Conservation (phyloP, 495 filamentous ascomycete species). For the Penicillium arizonense region DNA sequence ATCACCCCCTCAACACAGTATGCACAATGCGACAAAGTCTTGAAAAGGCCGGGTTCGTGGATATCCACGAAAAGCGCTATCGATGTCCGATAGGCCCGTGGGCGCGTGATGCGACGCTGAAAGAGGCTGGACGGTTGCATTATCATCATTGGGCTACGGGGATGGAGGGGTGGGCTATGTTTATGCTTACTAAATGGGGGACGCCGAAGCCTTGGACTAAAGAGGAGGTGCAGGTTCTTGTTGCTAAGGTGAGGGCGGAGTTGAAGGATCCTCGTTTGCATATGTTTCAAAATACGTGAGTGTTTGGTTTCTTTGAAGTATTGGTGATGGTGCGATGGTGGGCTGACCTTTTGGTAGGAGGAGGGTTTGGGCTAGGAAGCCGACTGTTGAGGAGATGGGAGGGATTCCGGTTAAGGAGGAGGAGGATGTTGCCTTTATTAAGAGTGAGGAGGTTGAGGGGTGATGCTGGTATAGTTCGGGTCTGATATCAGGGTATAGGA, state of each 20-base stretch:
- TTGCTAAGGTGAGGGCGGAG: conserved; percentile 7
- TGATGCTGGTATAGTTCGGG: too few species aligned
- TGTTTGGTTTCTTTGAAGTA: neutral
- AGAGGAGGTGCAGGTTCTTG: conserved; percentile 11
- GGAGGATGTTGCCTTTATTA: too few species aligned
- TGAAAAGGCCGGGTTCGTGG: conserved; percentile 28
- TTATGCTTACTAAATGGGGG: conserved; percentile 10
- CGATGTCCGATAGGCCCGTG: conserved; percentile 8
- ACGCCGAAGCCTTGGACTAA: conserved; percentile 6
- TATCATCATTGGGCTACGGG: conserved; percentile 7
- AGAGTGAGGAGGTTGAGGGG: too few species aligned
- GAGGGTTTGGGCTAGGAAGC: conserved; percentile 5
- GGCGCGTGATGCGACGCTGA: conserved; percentile 8
- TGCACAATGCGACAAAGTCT: conserved; percentile 12
- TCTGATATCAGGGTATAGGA: too few species aligned
- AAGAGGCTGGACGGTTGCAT: conserved; percentile 7
- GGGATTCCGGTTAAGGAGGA: too few species aligned
- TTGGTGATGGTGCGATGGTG: neutral
- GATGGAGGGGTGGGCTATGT: conserved; percentile 16
- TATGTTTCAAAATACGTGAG: conserved; percentile 4
- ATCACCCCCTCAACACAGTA: conserved; percentile 3
- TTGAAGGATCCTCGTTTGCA: conserved; percentile 7
- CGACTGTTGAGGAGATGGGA: conserved; percentile 62
- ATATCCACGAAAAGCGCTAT: conserved; percentile 7
- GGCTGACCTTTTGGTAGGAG: neutral